Evolutionary conservation across 73 alveolate species (phyloP).

Genomic region (Strombidium stylifer): DNA sequence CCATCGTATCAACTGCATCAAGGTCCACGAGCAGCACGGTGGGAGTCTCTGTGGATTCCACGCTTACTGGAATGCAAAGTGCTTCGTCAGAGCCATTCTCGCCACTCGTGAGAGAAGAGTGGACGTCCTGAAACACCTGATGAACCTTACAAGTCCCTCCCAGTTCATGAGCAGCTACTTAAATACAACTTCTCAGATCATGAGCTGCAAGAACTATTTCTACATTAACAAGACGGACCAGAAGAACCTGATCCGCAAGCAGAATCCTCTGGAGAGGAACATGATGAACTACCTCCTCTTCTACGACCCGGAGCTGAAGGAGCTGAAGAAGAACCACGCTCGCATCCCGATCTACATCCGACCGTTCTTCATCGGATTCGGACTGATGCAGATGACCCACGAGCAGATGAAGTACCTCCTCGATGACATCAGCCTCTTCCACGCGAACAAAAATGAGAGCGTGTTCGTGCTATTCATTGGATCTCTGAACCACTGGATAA

Average conservation of each 20-base stretch:
- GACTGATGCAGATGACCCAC: slow-evolving; percentile 6
- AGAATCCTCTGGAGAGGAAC: slow-evolving; percentile 32
- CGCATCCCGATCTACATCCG: slow-evolving; percentile 1
- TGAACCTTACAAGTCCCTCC: too few relatives aligned
- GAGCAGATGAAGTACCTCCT: slow-evolving; percentile 16
- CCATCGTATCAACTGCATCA: slow-evolving; percentile 8
- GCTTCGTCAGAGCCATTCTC: slow-evolving; percentile 22
- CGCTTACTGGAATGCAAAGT: slow-evolving; percentile 30
- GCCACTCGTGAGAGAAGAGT: too few relatives aligned
- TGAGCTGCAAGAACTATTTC: slow-evolving; percentile 12
- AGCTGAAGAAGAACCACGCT: background rate
- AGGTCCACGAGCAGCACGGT: slow-evolving; percentile 5
- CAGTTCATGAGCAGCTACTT: too few relatives aligned
- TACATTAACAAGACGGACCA: slow-evolving; percentile 21
- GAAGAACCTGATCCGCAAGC: slow-evolving; percentile 1
- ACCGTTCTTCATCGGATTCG: slow-evolving; percentile 20
- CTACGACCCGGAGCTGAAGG: background rate
- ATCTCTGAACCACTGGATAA: slow-evolving; percentile 34
- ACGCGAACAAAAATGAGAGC: slow-evolving; percentile 12
- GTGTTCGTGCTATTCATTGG: slow-evolving; percentile 11
- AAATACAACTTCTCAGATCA: too few relatives aligned
- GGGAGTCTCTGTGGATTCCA: slow-evolving; percentile 41
- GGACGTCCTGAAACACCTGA: too few relatives aligned
- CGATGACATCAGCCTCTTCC: slow-evolving; percentile 1
- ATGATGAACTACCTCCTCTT: slow-evolving; percentile 13